Evolutionary conservation across 805 yeast genomes (phyloP), one percentile per base, ranked within the genome.

Genomic region (Saturnispora zaruensis): DNA sequence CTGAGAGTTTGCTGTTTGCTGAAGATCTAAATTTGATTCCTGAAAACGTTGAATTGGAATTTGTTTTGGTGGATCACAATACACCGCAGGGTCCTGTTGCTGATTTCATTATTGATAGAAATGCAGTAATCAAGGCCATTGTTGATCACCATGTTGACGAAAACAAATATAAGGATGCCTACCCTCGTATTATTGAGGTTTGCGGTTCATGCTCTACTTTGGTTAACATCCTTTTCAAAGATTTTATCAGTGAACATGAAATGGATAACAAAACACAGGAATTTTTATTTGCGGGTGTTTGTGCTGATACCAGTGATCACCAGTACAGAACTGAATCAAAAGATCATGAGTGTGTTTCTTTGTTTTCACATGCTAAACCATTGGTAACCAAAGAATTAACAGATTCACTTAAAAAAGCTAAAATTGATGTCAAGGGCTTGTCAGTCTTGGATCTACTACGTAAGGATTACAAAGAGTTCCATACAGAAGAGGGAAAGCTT

Each of bases 101-200:
- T 47, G 61, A 59, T 16, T 51, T 59, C 7, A 62, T 62, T 42
- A 57, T 68, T 5, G 14, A 18, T 2, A 25, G 18, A 9, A 23
- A 41, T 5, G 60, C 51, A 6, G 57, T 64, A 5, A 79, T 84
- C 0, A 64, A 66, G 1, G 82, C 81, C 0, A 78, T 93, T 6
- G 77, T 93, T 24, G 99, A 91, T 62, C 99, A 91, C 62, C 99
- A 91, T 62, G 84, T 74, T 16, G 96, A 90, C 58, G 84, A 82
- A 54, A 68, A 68, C 0, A 64, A 66, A 7, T 78, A 71, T 55
- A 34, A 55, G 16, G 69, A 77, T 41, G 80, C 80, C 0, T 47
- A 48, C 1, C 96, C 96, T 0, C 66, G 93, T 48, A 66, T 84
- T 2, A 71, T 90, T 42, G 64, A 68, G 41, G 66, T 72, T 3